Base-by-base conservation (phyloP, 2,329 filamentous ascomycete genomes). In the Penicillium sp. region DNA sequence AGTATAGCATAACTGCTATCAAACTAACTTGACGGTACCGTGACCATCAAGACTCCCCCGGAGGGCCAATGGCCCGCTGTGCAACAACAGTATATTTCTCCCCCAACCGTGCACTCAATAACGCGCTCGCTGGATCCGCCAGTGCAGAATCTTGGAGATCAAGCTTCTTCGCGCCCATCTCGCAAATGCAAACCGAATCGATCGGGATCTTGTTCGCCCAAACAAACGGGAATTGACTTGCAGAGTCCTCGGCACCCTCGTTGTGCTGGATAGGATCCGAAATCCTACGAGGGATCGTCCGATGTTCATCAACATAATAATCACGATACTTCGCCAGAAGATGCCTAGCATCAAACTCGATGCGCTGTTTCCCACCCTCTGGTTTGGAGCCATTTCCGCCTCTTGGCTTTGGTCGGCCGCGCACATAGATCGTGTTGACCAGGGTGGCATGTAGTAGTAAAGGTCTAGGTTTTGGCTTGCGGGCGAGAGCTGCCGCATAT, bases 391-490 rank as follows among this genome's bases (percentile, higher is more conserved):
- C 23, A 28, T 28, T n/a, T 18, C 39, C 37, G 21, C 19, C 23
- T 28, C 9, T 43, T 28, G 55, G 40, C 5, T 50, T 59, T 18
- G 53, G 56, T 33, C 63, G 62, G 6, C 68, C 61, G 14, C 60
- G 61, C 31, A 71, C 85, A 69, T 96, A 95, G 13, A 92, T 84
- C 0, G 92, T 95, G 71, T 97, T 96, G 47, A 94, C 75, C 3
- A 97, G 77, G 0, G 93, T 97, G 16, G 90, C 91, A 69, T 97
- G 93, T 48, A 97, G 74, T 18, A 90, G 81, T 58, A 97, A 71
- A 6, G 85, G 82, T 51, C 90, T 67, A 5, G 55, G 59, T 26
- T 67, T 71, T 13, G 62, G 51, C 29, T 53, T 56, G 18, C 51
- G 52, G 19, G 50, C 33, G 10, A 53, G 51, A 29, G 61, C 53